Base-by-base conservation (phyloP, 140 eudicot species). In the Erigeron philadelphicus region DNA sequence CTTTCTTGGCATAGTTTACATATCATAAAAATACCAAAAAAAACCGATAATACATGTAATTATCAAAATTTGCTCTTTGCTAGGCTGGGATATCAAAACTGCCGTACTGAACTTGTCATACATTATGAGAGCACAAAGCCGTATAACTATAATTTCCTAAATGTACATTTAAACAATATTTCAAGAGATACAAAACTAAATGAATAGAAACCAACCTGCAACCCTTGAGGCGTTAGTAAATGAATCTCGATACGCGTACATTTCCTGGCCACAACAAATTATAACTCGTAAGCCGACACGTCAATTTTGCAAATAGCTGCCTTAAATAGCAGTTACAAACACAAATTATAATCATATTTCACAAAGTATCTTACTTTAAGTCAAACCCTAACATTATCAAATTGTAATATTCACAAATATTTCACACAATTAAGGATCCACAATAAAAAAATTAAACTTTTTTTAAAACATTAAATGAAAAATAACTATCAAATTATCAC, bases 161-260 rank as follows among this genome's bases (percentile, higher is more conserved):
- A 31, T 31, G 38, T 31, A 31, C 4, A 3, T 31, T 31, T 31
- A 31, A 31, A 31, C 38, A 31, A 31, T 2, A 31, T 31, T 31
- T 2, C 38, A 31, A 1, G 8, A 5, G 18, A 16, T 0, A 17
- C 7, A 59, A 60, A 15, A 69, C 18, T 48, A n/a, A 11, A 6
- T 8, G 44, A 45, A 21, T 3, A 46, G 35, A 72, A 77, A 66
- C 70, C 19, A 60, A 89, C 96, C 98, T 93, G 98, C 78, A 89
- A 79, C 64, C 98, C 98, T 69, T 84, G 92, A 9, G 95, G 83
- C 18, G 96, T 81, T 54, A 93, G 86, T 63, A 86, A 72, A 81
- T 93, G 98, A 67, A 93, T 93, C 93, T 93, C 98, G 61, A 93
- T 86, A 18, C 98, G 81, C 52, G 98, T 93, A 80, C 98, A 93